A percentile compares a stretch with the other conserved stretches of the same genome.
These are phyloP conservation scores for Aspergillus sparsus DNA, from an alignment of 495 filamentous ascomycete species.

Conservation along the genomic window DNA sequence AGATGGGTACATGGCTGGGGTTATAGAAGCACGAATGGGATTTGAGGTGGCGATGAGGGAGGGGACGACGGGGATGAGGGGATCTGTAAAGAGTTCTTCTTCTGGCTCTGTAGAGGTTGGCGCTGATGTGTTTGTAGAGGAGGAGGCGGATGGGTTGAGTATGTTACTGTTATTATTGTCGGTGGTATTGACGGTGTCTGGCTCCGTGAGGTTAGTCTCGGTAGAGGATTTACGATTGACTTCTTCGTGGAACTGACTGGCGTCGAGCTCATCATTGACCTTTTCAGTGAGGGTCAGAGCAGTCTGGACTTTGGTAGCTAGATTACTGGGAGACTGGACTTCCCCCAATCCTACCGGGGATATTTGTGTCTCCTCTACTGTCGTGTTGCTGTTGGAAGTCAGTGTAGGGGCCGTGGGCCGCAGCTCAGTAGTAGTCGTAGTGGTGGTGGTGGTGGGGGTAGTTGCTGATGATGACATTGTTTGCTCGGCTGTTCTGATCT, in stretches of 20 bases:
- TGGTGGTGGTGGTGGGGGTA: background rate
- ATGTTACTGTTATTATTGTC: background rate
- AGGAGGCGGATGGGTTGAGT: slow-evolving; percentile 7
- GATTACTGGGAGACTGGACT: slow-evolving; percentile 6
- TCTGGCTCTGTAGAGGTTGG: background rate
- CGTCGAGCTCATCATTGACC: slow-evolving; percentile 7
- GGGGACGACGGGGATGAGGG: slow-evolving; percentile 60
- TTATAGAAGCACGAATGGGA: slow-evolving; percentile 73
- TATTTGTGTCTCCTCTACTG: too few relatives aligned
- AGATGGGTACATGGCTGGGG: slow-evolving; percentile 67
- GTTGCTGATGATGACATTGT: background rate
- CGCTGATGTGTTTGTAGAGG: slow-evolving; percentile 22
- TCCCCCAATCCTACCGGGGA: too few relatives aligned
- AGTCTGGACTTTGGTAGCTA: slow-evolving; percentile 33
- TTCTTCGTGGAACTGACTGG: slow-evolving; percentile 12
- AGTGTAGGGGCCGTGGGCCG: too few relatives aligned
- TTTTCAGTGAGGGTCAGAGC: slow-evolving; percentile 31
- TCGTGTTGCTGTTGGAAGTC: too few relatives aligned
- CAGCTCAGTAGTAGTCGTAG: background rate
- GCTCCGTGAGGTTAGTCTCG: slow-evolving; percentile 38
- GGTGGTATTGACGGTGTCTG: slow-evolving; percentile 19
- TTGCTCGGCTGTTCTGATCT: background rate
- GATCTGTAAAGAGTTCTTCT: slow-evolving; percentile 31
- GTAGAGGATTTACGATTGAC: slow-evolving; percentile 28
- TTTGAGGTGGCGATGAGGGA: slow-evolving; percentile 68